A percentile compares a stretch with the other conserved stretches of the same genome.
Conservation (phyloP, 371 early-diverging fungal genomes). For the Apophysomyces sp. region DNA sequence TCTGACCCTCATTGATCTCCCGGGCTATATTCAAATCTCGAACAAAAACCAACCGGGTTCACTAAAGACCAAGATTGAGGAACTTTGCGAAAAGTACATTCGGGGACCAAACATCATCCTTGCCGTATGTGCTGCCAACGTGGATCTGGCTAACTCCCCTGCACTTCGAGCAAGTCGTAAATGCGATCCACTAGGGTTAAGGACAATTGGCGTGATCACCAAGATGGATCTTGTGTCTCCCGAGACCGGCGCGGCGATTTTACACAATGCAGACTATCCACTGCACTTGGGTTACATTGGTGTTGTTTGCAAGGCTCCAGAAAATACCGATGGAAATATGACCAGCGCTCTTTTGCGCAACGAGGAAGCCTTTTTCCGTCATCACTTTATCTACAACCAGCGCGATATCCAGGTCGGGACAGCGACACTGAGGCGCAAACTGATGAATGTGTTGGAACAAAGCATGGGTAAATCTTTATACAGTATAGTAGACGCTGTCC, state of each 20-base stretch:
- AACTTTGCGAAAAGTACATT: slow-evolving; percentile 93
- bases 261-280: slow-evolving; percentile 91
- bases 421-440: slow-evolving; percentile 72
- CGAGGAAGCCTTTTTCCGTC: slow-evolving; percentile 72
- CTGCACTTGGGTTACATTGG: slow-evolving; percentile 97
- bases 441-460: slow-evolving; percentile 89
- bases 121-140: slow-evolving; percentile 98
- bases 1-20: slow-evolving; percentile 96
- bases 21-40: slow-evolving; percentile 98
- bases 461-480: slow-evolving; percentile 87
- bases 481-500: slow-evolving; percentile 85
- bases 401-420: slow-evolving; percentile 82
- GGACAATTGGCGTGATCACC: slow-evolving; percentile 99
- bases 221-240: slow-evolving; percentile 98
- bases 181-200: slow-evolving; percentile 90
- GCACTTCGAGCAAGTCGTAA: slow-evolving; percentile 91
- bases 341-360: slow-evolving; percentile 66
- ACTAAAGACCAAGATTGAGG: slow-evolving; percentile 92
- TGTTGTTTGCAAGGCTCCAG: slow-evolving; percentile 85
- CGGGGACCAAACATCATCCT: slow-evolving; percentile 94
- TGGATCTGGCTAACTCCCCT: slow-evolving; percentile 98
- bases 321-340: slow-evolving; percentile 46
- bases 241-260: slow-evolving; percentile 75
- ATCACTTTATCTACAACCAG: slow-evolving; percentile 60
- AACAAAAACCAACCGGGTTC: slow-evolving; percentile 92